Percentiles rank a stretch among this genome's conserved stretches.
Conservation (phyloP, 805 yeast species). For the Kockiozyma suomiensis region DNA sequence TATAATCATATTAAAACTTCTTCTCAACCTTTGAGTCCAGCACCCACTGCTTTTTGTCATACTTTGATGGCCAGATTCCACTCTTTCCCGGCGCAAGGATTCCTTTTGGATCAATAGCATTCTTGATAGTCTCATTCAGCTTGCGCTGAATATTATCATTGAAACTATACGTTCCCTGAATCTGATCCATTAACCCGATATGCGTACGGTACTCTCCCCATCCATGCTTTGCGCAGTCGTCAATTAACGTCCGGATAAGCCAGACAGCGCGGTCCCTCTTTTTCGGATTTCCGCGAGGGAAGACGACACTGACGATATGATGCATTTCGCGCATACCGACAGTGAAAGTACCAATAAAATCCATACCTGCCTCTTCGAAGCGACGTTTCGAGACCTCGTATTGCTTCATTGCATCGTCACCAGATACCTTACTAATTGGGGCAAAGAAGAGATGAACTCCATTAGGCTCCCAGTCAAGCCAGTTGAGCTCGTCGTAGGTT, state of each 20-base stretch:
- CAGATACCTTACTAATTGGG: slow-evolving; percentile 15
- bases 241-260: slow-evolving; percentile 8
- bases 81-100: slow-evolving; percentile 21
- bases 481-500: slow-evolving; percentile 10
- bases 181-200: slow-evolving; percentile 16
- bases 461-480: slow-evolving; percentile 14
- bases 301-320: slow-evolving; percentile 7
- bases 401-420: slow-evolving; percentile 18
- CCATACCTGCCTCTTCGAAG: slow-evolving; percentile 9
- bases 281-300: slow-evolving; percentile 3
- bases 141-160: slow-evolving; percentile 3
- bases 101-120: slow-evolving; percentile 17
- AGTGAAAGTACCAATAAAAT: slow-evolving; percentile 16
- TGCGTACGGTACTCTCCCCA: slow-evolving; percentile 21
- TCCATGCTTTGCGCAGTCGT: slow-evolving; percentile 15
- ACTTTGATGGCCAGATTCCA: slow-evolving; percentile 14
- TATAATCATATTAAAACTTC: not conserved
- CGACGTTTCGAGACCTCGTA: slow-evolving; percentile 5
- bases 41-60: slow-evolving; percentile 7
- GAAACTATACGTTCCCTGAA: slow-evolving; percentile 11
- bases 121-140: slow-evolving; percentile 12
- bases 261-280: not conserved
- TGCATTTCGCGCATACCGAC: slow-evolving; percentile 22
- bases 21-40: not conserved
- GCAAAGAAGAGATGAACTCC: slow-evolving; percentile 16